These are phyloP conservation scores for Conringia planisiliqua DNA, from an alignment of 345 rosid species.

Conservation along the genomic window DNA sequence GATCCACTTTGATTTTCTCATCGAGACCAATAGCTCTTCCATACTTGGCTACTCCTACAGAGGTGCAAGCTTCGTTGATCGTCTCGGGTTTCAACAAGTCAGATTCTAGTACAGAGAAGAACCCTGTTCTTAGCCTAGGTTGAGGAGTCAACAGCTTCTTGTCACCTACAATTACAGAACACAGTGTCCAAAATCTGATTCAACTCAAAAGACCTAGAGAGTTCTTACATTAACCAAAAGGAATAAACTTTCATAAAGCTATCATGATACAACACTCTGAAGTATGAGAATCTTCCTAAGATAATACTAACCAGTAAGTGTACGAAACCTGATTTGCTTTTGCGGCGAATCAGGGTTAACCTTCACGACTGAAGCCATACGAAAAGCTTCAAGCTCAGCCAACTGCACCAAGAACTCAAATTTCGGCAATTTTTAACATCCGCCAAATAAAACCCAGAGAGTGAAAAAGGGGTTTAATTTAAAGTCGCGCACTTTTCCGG, in stretches of 20 bases:
- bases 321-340: slow-evolving; percentile 86
- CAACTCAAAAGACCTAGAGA: not conserved
- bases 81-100: slow-evolving; percentile 43
- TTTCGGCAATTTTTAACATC: not conserved
- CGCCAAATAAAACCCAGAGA: slow-evolving; percentile 4
- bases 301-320: slow-evolving; percentile 66
- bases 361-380: slow-evolving; percentile 64
- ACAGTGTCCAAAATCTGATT: not conserved
- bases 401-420: slow-evolving; percentile 40
- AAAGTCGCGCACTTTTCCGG: slow-evolving; percentile 41
- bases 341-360: slow-evolving; percentile 94
- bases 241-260: not conserved
- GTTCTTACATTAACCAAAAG: too few species aligned
- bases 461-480: not conserved
- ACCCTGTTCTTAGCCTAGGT: slow-evolving; percentile 85
- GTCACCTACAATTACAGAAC: slow-evolving; percentile 41
- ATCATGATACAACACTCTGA: not conserved
- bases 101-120: slow-evolving; percentile 72
- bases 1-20: slow-evolving; percentile 74
- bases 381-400: slow-evolving; percentile 54
- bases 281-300: not conserved
- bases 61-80: slow-evolving; percentile 68
- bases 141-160: slow-evolving; percentile 87
- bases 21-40: slow-evolving; percentile 81
- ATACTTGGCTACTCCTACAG: slow-evolving; percentile 82